Percentiles rank a stretch among this genome's conserved stretches.
Evolutionary conservation across 2,329 filamentous ascomycete species (phyloP).

Genomic region (Juglanconis oblonga): DNA sequence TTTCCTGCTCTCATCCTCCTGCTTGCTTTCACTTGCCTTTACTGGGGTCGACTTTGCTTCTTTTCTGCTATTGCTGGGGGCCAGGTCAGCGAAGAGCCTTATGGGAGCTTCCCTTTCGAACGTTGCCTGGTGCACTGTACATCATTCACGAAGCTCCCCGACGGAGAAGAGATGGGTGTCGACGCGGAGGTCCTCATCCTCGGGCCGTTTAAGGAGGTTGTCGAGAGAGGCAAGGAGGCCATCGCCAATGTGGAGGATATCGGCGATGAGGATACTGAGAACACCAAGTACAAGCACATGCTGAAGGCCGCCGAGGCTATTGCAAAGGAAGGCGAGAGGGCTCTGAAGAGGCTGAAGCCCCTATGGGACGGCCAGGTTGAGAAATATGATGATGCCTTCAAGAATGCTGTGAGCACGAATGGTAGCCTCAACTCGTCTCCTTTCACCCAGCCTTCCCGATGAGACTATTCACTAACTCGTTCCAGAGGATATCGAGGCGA

Average conservation of each 20-base stretch:
- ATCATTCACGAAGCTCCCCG: not conserved
- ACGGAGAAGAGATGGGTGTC: not conserved
- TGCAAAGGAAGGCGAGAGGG: constrained; percentile 31
- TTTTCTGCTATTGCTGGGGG: too few species aligned
- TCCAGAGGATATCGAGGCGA: constrained; percentile 8
- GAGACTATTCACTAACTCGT: not conserved
- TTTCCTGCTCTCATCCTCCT: not conserved
- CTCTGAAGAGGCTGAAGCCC: constrained; percentile 34
- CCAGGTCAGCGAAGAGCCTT: too few species aligned
- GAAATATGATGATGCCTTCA: constrained; percentile 35
- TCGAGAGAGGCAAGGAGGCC: constrained; percentile 36
- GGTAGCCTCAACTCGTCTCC: constrained; percentile 16
- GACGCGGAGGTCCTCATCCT: constrained; percentile 25
- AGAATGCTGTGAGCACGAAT: constrained; percentile 32
- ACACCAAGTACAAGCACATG: constrained; percentile 25
- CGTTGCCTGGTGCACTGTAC: not conserved
- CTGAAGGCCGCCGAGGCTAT: constrained; percentile 29
- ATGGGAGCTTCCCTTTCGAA: not conserved
- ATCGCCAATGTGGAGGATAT: constrained; percentile 30
- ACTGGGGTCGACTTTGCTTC: not conserved
- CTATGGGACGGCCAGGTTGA: constrained; percentile 35
- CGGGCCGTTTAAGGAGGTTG: constrained; percentile 20
- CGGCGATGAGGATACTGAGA: constrained; percentile 22
- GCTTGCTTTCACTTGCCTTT: not conserved
- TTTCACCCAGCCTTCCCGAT: not conserved